Evolutionary conservation across 805 yeast species (phyloP), one percentile per base, ranked within the genome.

Genomic region (Pichia heedii): DNA sequence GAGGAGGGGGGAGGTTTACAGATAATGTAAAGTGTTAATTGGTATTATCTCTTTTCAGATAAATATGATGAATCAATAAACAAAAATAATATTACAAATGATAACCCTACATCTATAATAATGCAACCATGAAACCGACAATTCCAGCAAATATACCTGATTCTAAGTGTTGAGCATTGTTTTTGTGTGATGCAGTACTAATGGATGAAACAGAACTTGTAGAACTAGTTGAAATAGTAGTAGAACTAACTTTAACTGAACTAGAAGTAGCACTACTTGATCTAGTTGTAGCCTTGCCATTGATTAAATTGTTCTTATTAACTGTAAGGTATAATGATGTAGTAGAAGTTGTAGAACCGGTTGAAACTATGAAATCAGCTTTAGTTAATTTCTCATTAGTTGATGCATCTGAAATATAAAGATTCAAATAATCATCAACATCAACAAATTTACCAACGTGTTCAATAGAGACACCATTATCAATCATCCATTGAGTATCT

Each of bases 381-480:
- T 33, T 35, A 16, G 46, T 40, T 20, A 66, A 60, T 4, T 73
- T 65, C 43, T 55, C 53, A 9, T 59, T 42, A 33, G 65, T 70
- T 24, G 62, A 52, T 13, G 58, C 50, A 36, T 66, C 71, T 24
- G 62, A 52, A 15, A 59, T 48, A 45, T 71, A 49, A 13, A 44
- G 19, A 20, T 40, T 47, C 6, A 47, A 26, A 33, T 40, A 48
- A 1, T 65, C 60, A 15, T 58, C 52, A 36, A 71, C 62, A 37
- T 63, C 65, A 44, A 74, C 54, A 24, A 76, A 54, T 27, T 63
- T 42, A 47, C 81, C 81, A 43, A 64, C 53, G 41, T 73, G 70
- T 22, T 69, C 54, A 45, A 64, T 61, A 48, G 65, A 63, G 35
- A 67, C 73, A 60, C 81, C 81, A 49, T 71, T 57, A 46, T 65